These are phyloP conservation scores for Tolypocladium album DNA, from an alignment of 2,329 filamentous ascomycete genomes.

Conservation along the genomic window DNA sequence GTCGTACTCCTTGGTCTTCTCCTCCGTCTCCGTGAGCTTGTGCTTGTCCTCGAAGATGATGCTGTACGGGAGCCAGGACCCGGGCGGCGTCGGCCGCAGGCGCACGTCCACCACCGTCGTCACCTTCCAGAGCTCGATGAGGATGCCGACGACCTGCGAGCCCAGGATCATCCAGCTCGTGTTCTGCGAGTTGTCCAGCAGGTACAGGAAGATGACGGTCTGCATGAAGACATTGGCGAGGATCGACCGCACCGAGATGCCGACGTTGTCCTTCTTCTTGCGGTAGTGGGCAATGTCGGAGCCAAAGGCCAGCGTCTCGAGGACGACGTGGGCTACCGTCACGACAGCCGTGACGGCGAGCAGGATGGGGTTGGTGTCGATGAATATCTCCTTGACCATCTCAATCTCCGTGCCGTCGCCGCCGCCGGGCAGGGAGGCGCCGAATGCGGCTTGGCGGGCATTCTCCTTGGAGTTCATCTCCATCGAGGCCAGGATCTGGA, in stretches of 20 bases:
- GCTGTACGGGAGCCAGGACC: conserved; percentile 65
- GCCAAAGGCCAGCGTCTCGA: conserved; percentile 93
- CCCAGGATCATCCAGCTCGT: conserved; percentile 99
- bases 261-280: conserved; percentile 99
- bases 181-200: conserved; percentile 94
- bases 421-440: conserved; percentile 59
- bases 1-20: conserved; percentile 98
- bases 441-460: conserved; percentile 65
- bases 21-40: conserved; percentile 85
- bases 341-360: conserved; percentile 76
- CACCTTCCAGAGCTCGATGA: conserved; percentile 78
- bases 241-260: conserved; percentile 91
- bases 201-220: conserved; percentile 85
- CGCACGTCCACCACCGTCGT: conserved; percentile 91
- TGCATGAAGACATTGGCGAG: conserved; percentile 98
- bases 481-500: conserved; percentile 71
- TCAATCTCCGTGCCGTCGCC: conserved; percentile 92
- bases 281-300: conserved; percentile 96
- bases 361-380: conserved; percentile 89
- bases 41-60: conserved; percentile 94
- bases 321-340: conserved; percentile 82
- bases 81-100: conserved; percentile 56
- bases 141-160: conserved; percentile 72
- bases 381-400: conserved; percentile 89
- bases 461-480: conserved; percentile 82